These are phyloP conservation scores for Talaromyces islandicus DNA, from an alignment of 2,329 filamentous ascomycete species.

Conservation along the genomic window DNA sequence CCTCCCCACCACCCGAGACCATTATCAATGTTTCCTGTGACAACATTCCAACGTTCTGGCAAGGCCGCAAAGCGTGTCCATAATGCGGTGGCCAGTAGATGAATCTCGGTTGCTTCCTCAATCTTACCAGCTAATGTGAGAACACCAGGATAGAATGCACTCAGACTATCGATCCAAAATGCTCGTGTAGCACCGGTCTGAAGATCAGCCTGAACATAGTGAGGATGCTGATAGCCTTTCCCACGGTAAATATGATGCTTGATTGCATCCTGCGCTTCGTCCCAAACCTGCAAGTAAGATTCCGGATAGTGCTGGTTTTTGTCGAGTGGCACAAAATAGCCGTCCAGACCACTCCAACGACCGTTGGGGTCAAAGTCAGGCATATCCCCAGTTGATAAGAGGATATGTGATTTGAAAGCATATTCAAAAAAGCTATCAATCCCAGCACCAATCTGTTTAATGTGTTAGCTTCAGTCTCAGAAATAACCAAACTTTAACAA, in stretches of 20 bases:
- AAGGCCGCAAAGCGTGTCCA: constrained; percentile 94
- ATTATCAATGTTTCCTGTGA: constrained; percentile 74
- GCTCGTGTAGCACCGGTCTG: constrained; percentile 81
- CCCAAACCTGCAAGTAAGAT: constrained; percentile 75
- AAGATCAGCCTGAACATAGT: constrained; percentile 87
- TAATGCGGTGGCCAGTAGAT: constrained; percentile 82
- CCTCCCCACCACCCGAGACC: constrained; percentile 93
- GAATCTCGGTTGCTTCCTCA: constrained; percentile 84
- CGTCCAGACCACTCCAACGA: constrained; percentile 48
- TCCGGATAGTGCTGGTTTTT: constrained; percentile 66
- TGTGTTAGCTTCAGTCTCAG: neutral
- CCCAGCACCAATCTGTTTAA: constrained; percentile 70
- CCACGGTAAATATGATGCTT: constrained; percentile 86
- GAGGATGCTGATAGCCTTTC: constrained; percentile 69
- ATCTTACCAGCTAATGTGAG: constrained; percentile 80
- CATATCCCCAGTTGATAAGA: constrained; percentile 67
- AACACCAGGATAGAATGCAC: constrained; percentile 89
- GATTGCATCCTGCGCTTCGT: constrained; percentile 78
- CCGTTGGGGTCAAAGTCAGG: constrained; percentile 30
- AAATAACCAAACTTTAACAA: neutral
- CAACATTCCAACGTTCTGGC: constrained; percentile 88
- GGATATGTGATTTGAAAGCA: constrained; percentile 85
- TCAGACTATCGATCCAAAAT: constrained; percentile 93
- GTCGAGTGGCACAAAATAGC: constrained; percentile 60
- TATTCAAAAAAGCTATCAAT: constrained; percentile 99